Base-by-base conservation (phyloP, 768 basidiomycete species). In the Serpula lacrymans region DNA sequence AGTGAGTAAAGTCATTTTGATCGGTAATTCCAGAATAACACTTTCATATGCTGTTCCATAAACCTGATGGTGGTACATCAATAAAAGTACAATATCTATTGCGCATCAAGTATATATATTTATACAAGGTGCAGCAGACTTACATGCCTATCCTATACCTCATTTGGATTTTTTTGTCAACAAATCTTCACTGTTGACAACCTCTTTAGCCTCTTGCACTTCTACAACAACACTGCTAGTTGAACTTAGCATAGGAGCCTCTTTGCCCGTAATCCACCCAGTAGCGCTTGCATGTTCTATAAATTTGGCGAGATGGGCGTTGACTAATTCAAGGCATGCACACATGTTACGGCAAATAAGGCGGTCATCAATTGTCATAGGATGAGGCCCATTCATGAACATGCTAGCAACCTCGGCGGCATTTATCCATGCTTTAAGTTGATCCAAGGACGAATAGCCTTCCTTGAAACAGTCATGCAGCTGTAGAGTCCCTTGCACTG, bases 341-440 rank as follows among this genome's bases (percentile, higher is more conserved):
- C 34, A 3, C 37, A 31, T 31, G 46, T 34, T 20, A 58, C 49
- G 8, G 43, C 29, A 23, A 40, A 29, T 4, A 53, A 24, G 35
- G 30, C 2, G 20, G 6, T 23, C 24, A n/a, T 23, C 34, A 11
- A 23, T 18, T n/a, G 14, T 21, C 6, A n/a, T 18, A 13, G 16
- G 10, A 13, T 18, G 12, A 9, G 20, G n/a, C 0, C 34, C 34
- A 23, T 20, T 23, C 9, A n/a, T 35, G 20, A 35, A 18, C 13
- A 35, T 20, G 34, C 20, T 35, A 5, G 55, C 32, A 2, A 47
- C 49, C 34, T 60, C 58, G 10, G 48, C 41, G 6, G 44, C 48
- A 25, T 60, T 53, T 37, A 60, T 41, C 81, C 82, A 84, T 3
- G 75, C 80, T 41, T 72, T 72, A 27, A 81, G 64, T 43, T 77